Conservation (phyloP, 1,284 basidiomycete genomes). For the Sporisorium reilianum region DNA sequence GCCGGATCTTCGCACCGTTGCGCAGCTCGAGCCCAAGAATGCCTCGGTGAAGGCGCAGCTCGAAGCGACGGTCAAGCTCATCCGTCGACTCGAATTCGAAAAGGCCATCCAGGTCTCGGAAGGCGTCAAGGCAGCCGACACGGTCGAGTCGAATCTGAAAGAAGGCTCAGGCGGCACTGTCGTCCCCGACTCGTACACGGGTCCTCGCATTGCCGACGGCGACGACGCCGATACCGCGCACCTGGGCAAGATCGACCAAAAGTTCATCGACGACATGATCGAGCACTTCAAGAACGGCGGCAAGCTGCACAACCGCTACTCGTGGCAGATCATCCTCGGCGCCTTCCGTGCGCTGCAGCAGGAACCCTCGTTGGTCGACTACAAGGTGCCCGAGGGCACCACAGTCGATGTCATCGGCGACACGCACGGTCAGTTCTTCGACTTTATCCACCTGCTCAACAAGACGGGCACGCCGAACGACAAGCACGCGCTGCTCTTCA, state of each 20-base stretch:
- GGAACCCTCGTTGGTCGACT: slow-evolving; percentile 85
- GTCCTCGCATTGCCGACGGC: slow-evolving; percentile 55
- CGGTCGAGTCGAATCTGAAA: slow-evolving; percentile 57
- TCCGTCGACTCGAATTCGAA: slow-evolving; percentile 72
- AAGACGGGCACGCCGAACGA: slow-evolving; percentile 77
- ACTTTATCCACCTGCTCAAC: slow-evolving; percentile 86
- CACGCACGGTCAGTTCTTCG: slow-evolving; percentile 78
- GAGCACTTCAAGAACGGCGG: slow-evolving; percentile 92
- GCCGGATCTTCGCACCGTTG: slow-evolving; percentile 71
- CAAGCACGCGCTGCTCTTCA: slow-evolving; percentile 66
- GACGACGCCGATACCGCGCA: slow-evolving; percentile 74
- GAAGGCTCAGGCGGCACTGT: slow-evolving; percentile 53
- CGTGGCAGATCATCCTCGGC: slow-evolving; percentile 94
- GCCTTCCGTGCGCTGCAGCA: slow-evolving; percentile 81
- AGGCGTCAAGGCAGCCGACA: slow-evolving; percentile 54
- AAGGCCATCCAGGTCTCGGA: slow-evolving; percentile 64
- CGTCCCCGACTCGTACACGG: slow-evolving; percentile 54
- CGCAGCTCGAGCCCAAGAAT: slow-evolving; percentile 89
- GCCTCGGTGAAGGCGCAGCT: slow-evolving; percentile 83
- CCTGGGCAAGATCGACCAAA: slow-evolving; percentile 71
- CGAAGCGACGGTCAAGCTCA: slow-evolving; percentile 87
- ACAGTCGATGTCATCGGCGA: slow-evolving; percentile 70
- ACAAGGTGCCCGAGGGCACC: slow-evolving; percentile 81
- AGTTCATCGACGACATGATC: slow-evolving; percentile 88
- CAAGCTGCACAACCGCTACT: slow-evolving; percentile 79